Evolutionary conservation across 2,329 filamentous ascomycete genomes (phyloP), one percentile per base, ranked within the genome.

Genomic region (Nothopassalora personata): DNA sequence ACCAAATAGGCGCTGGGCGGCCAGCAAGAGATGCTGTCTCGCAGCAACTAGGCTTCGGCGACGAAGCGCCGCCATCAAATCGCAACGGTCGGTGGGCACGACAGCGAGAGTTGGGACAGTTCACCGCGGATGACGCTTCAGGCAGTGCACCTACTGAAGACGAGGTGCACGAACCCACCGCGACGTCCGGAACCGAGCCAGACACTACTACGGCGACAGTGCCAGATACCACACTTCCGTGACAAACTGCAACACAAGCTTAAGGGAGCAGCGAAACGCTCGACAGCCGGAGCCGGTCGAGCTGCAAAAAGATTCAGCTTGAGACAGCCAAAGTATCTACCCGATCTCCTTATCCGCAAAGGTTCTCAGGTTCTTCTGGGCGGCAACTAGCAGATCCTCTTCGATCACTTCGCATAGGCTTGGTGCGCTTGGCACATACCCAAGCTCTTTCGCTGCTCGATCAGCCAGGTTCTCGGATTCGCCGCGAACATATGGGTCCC

Each of bases 401-500:
- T 83, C 80, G 28, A 71, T 63, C 18, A 80, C 76, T 5, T 85
- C 81, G 59, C 78, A 69, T 54, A 88, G 58, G 27, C 75, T 77
- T 31, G 75, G 75, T 51, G 79, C 72, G 27, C 71, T 73, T 0
- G 84, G 83, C 33, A 76, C 75, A 83, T 84, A 88, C 0, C 80
- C 83, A 5, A 87, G 68, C 55, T 81, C 67, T 60, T 82, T 80
- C 13, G 74, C 77, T 1, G 82, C 83, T 50, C 85, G 75, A 58
- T 77, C 74, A 0, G 83, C 81, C 73, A 74, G 1, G 80, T 80
- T 34, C 80, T 76, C 1, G 83, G 84, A 59, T 88, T 88, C 55
- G 80, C 73, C 0, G 84, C 84, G 58, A 71, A 75, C 61, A 74
- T 46, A 59, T 75, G 75, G 52, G 70, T 63, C n/a, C 61, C 69